Conservation (phyloP, 1,284 basidiomycete species). For the Mycena citricolor region DNA sequence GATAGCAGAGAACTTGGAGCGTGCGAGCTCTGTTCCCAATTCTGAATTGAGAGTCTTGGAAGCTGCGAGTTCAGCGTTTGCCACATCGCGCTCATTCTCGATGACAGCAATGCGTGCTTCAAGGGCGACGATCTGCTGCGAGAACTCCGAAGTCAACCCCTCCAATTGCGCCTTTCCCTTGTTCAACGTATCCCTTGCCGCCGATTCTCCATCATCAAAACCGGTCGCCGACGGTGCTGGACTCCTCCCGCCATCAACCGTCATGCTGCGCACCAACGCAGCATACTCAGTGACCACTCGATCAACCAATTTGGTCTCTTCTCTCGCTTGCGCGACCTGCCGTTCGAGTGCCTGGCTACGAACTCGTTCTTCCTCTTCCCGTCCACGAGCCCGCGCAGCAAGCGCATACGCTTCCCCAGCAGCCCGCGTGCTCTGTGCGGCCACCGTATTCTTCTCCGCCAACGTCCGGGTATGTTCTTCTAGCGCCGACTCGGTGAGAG, state of each 20-base stretch:
- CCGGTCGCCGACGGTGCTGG: neutral
- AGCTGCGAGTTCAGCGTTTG: conserved; percentile 45
- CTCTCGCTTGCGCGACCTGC: neutral
- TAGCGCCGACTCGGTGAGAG: conserved; percentile 14
- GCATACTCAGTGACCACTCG: conserved; percentile 19
- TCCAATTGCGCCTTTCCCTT: neutral
- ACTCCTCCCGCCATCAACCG: conserved; percentile 14
- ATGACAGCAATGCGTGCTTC: conserved; percentile 35
- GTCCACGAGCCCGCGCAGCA: conserved; percentile 11
- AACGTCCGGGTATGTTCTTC: neutral
- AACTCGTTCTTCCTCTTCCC: conserved; percentile 14
- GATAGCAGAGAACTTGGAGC: conserved; percentile 56
- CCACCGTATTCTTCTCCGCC: neutral
- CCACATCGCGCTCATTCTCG: conserved; percentile 43
- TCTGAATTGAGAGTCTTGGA: conserved; percentile 45
- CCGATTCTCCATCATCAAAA: conserved; percentile 4
- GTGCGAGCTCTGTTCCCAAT: conserved; percentile 46
- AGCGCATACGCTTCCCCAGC: conserved; percentile 19
- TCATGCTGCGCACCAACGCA: conserved; percentile 13
- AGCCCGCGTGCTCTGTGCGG: neutral
- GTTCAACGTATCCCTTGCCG: neutral
- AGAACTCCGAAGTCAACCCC: neutral
- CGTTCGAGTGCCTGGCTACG: conserved; percentile 1
- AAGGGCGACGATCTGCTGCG: neutral
- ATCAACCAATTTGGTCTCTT: conserved; percentile 13